Conservation (phyloP, 345 rosid genomes). For the Abelmoschus esculentus region DNA sequence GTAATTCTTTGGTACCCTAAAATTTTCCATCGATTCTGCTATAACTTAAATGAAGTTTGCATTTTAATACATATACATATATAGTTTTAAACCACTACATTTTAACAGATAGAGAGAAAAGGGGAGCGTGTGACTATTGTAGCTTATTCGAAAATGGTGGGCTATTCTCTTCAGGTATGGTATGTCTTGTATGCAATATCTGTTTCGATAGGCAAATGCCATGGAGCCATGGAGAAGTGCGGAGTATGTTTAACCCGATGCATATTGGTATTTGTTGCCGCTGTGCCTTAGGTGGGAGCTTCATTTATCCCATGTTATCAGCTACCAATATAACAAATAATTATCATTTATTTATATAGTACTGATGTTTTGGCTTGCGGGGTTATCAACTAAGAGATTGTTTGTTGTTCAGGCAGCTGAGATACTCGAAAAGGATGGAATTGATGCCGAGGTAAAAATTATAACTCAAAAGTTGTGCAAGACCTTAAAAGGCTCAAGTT, state of each 20-base stretch:
- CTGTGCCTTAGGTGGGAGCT: background rate
- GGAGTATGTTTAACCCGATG: background rate
- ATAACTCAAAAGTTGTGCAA: background rate
- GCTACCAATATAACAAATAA: too few species aligned
- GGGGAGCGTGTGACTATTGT: conserved; percentile 84
- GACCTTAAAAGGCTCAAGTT: background rate
- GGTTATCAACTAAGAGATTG: background rate
- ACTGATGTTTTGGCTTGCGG: background rate
- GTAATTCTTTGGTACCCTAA: conserved; percentile 22
- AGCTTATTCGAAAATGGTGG: conserved; percentile 86
- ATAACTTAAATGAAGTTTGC: background rate
- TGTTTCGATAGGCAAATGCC: background rate
- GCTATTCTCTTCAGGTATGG: conserved; percentile 83
- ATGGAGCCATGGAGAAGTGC: background rate
- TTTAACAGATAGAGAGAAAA: conserved; percentile 72
- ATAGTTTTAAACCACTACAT: background rate
- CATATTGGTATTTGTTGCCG: background rate
- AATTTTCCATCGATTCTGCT: background rate
- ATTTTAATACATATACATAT: background rate
- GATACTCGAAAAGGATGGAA: conserved; percentile 78
- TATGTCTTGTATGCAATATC: conserved; percentile 20
- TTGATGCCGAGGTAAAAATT: conserved; percentile 65
- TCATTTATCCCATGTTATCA: background rate
- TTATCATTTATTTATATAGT: background rate
- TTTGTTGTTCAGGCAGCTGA: conserved; percentile 60